Percentiles rank a stretch among this genome's conserved stretches.
Evolutionary conservation across 441 rosid species (phyloP).

Genomic region (Eutrema salsugineum): DNA sequence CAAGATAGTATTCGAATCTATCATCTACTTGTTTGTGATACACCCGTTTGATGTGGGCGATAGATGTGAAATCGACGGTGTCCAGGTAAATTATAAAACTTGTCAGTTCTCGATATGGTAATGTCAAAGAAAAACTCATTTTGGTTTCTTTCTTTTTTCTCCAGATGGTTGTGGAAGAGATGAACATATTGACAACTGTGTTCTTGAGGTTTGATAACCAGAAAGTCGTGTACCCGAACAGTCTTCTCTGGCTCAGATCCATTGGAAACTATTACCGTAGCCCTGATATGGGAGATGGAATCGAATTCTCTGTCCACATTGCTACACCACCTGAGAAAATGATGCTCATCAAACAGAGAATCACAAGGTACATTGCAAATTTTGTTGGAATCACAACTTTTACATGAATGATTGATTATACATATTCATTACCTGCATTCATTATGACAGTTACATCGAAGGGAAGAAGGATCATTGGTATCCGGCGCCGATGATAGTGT

Average conservation of each 20-base stretch:
- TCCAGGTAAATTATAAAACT: slow-evolving; percentile 43
- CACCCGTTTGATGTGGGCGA: slow-evolving; percentile 80
- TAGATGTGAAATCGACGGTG: slow-evolving; percentile 69
- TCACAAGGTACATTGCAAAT: slow-evolving; percentile 43
- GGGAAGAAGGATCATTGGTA: slow-evolving; percentile 58
- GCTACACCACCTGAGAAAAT: slow-evolving; percentile 67
- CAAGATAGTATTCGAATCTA: slow-evolving; percentile 64
- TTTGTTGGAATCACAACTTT: not conserved
- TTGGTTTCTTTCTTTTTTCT: not conserved
- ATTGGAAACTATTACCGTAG: slow-evolving; percentile 66
- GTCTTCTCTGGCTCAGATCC: slow-evolving; percentile 55
- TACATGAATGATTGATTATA: not conserved
- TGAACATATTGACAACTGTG: slow-evolving; percentile 67
- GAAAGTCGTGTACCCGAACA: slow-evolving; percentile 60
- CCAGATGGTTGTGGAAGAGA: slow-evolving; percentile 75
- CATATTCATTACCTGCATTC: not conserved
- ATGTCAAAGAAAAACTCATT: not conserved
- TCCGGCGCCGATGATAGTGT: slow-evolving; percentile 43
- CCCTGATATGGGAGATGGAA: slow-evolving; percentile 70
- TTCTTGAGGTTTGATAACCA: slow-evolving; percentile 69
- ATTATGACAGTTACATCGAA: slow-evolving; percentile 40
- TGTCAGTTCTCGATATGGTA: not conserved
- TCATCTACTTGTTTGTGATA: slow-evolving; percentile 63
- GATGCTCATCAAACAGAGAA: slow-evolving; percentile 49
- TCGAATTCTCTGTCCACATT: slow-evolving; percentile 62